These are phyloP conservation scores for Tothia fuscella DNA, from an alignment of 2,329 filamentous ascomycete genomes.

Conservation along the genomic window DNA sequence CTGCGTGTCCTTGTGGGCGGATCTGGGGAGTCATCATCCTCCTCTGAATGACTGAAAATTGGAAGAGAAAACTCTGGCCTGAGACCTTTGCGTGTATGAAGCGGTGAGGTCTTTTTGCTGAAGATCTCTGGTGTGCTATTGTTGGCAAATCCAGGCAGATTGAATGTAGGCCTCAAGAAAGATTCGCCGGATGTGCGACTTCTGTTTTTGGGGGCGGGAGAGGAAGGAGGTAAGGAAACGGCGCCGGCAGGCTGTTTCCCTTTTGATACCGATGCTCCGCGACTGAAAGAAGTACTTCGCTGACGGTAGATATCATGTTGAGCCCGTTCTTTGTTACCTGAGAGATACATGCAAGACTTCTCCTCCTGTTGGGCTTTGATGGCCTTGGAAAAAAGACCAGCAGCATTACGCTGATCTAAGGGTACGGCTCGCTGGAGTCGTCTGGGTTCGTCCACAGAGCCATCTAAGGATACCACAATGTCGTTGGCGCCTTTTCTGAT, in stretches of 20 bases:
- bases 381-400: constrained; percentile 16
- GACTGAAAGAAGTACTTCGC: constrained; percentile 6
- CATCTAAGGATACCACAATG: constrained; percentile 3
- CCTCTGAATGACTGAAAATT: not conserved
- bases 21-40: not conserved
- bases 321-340: constrained; percentile 16
- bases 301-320: not conserved
- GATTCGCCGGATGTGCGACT: no score
- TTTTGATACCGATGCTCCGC: no score
- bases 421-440: constrained; percentile 6
- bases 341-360: constrained; percentile 21
- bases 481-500: not conserved
- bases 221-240: no score
- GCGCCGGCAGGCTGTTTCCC: not conserved
- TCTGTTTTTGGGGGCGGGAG: no score
- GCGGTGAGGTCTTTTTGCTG: not conserved
- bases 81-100: not conserved
- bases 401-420: constrained; percentile 5
- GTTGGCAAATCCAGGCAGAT: no score
- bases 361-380: constrained; percentile 21
- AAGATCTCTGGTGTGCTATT: no score
- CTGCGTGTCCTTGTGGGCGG: not conserved
- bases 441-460: constrained; percentile 4
- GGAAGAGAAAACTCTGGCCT: constrained; percentile 4
- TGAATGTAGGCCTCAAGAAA: no score